Percentiles rank a stretch among this genome's conserved stretches.
Conservation (phyloP, 164 flowering plant genomes). For the Liquidambar formosana region DNA sequence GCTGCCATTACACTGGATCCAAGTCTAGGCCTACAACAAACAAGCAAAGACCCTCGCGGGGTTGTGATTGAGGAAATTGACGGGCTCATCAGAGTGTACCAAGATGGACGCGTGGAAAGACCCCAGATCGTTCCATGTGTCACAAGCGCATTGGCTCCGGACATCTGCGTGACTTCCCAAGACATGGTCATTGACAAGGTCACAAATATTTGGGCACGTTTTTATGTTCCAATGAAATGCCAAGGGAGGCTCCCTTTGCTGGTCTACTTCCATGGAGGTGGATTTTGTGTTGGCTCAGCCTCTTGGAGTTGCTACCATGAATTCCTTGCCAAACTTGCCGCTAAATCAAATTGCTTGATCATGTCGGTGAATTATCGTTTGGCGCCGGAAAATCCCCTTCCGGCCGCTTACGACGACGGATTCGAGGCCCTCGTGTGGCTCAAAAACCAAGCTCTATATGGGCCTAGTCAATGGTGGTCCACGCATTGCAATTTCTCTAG, state of each 20-base stretch:
- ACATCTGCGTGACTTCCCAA: slow-evolving; percentile 36
- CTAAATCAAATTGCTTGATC: slow-evolving; percentile 31
- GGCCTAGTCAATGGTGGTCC: slow-evolving; percentile 36
- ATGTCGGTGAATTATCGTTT: slow-evolving; percentile 39
- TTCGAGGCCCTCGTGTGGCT: slow-evolving; percentile 35
- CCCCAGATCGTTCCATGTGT: slow-evolving; percentile 46
- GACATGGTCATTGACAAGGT: slow-evolving; percentile 47
- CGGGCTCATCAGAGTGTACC: slow-evolving; percentile 53
- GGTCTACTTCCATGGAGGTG: slow-evolving; percentile 70
- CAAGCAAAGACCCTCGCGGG: slow-evolving; percentile 21
- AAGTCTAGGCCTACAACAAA: slow-evolving; percentile 19
- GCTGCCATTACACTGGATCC: slow-evolving; percentile 37
- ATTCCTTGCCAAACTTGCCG: slow-evolving; percentile 39
- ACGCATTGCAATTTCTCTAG: slow-evolving; percentile 35
- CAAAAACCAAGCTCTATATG: slow-evolving; percentile 20
- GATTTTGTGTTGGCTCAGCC: slow-evolving; percentile 62
- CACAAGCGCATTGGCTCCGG: slow-evolving; percentile 23
- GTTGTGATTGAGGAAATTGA: slow-evolving; percentile 35
- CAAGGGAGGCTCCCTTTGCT: slow-evolving; percentile 36
- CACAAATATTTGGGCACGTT: slow-evolving; percentile 43
- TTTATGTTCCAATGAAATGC: slow-evolving; percentile 42
- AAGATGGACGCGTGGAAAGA: slow-evolving; percentile 62
- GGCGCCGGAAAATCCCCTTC: slow-evolving; percentile 60
- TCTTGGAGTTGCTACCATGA: slow-evolving; percentile 67
- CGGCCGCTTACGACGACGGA: slow-evolving; percentile 58